Evolutionary conservation across 768 basidiomycete species (phyloP).

Genomic region (Chalciporus piperatus): DNA sequence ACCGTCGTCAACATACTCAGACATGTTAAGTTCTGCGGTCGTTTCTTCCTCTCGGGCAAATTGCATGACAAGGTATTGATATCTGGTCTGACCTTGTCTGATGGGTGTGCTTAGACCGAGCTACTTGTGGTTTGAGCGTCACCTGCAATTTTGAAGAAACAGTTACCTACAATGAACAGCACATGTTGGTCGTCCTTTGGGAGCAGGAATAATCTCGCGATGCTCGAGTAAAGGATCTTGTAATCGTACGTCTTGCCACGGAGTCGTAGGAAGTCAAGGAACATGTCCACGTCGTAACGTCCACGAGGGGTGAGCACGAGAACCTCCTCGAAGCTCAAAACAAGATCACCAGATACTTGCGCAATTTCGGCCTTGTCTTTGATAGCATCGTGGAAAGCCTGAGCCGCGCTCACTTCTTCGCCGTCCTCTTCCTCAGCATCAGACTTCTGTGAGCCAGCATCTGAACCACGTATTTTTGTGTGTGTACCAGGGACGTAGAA

Average conservation of each 20-base stretch:
- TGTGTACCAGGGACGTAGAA: conserved; percentile 90
- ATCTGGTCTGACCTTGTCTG: conserved; percentile 95
- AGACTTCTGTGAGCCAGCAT: conserved; percentile 71
- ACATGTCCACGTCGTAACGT: conserved; percentile 98
- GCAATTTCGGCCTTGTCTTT: conserved; percentile 96
- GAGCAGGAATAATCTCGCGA: conserved; percentile 85
- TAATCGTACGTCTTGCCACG: conserved; percentile 99
- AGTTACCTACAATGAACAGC: conserved; percentile 76
- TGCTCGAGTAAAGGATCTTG: conserved; percentile 88
- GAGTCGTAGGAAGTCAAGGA: conserved; percentile 86
- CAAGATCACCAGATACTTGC: conserved; percentile 85
- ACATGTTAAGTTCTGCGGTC: conserved; percentile 90
- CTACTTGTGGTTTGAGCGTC: conserved; percentile 38
- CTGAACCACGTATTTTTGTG: conserved; percentile 59
- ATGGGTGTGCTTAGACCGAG: conserved; percentile 91
- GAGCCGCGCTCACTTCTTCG: conserved; percentile 86
- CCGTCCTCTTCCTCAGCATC: conserved; percentile 66
- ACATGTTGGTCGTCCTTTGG: conserved; percentile 97
- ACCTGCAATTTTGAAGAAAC: not conserved
- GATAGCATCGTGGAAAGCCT: conserved; percentile 94
- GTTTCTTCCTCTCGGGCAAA: conserved; percentile 97
- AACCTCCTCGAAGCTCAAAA: conserved; percentile 93
- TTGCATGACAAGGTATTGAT: conserved; percentile 98
- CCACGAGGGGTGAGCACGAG: conserved; percentile 94
- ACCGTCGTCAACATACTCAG: conserved; percentile 59